Evolutionary conservation across 495 filamentous ascomycete species (phyloP).

Genomic region (Aspergillus cristatus): DNA sequence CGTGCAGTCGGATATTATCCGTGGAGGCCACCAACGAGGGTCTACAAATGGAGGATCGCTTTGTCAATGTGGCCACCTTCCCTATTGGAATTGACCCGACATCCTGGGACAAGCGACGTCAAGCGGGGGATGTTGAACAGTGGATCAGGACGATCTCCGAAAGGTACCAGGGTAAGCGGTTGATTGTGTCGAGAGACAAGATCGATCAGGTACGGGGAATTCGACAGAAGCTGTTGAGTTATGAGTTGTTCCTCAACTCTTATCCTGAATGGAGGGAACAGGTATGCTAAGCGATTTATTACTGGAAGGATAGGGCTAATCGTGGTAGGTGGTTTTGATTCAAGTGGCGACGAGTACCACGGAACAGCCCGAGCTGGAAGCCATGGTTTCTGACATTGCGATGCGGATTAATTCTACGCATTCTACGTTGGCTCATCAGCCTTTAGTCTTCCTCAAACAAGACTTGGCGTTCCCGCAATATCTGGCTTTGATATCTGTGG

Average conservation of each 20-base stretch:
- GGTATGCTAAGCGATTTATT: constrained; percentile 17
- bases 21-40: constrained; percentile 84
- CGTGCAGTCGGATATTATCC: constrained; percentile 76
- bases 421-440: constrained; percentile 80
- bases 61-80: constrained; percentile 70
- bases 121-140: constrained; percentile 58
- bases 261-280: constrained; percentile 82
- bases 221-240: constrained; percentile 82
- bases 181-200: constrained; percentile 90
- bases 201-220: constrained; percentile 86
- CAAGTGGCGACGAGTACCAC: constrained; percentile 86
- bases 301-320: neutral
- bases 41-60: constrained; percentile 82
- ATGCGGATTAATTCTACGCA: constrained; percentile 83
- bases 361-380: constrained; percentile 76
- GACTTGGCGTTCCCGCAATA: constrained; percentile 87
- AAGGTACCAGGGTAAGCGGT: constrained; percentile 70
- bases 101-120: constrained; percentile 60
- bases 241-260: constrained; percentile 87
- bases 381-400: constrained; percentile 82
- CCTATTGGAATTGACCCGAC: constrained; percentile 71
- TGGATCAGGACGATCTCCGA: constrained; percentile 75
- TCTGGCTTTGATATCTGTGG: constrained; percentile 75
- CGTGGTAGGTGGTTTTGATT: constrained; percentile 61
- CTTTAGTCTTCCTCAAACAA: constrained; percentile 89